phyloP scores from a whole-genome alignment of 192 early-diverging fungal genomes.

The Phlyctochytrium planicorne region DNA sequence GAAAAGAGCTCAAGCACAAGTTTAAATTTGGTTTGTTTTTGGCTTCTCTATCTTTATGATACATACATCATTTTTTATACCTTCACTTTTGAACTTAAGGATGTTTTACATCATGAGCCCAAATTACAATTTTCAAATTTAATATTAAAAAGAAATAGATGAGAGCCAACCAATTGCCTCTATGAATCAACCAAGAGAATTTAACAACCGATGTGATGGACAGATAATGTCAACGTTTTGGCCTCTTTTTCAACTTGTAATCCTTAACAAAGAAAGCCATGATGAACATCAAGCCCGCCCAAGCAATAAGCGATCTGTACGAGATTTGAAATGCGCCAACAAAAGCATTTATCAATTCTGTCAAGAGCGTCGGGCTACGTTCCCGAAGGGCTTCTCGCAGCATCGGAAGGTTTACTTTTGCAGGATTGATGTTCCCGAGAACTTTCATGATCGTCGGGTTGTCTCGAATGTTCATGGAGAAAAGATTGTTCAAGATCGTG shows the following conservation, averaged over 20 bases:
- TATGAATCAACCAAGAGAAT: too few relatives aligned
- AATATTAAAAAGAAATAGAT: too few relatives aligned
- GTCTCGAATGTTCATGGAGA: conserved; percentile 42
- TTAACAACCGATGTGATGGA: too few relatives aligned
- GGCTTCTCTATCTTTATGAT: too few relatives aligned
- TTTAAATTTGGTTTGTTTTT: too few relatives aligned
- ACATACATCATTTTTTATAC: too few relatives aligned
- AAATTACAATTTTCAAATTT: too few relatives aligned
- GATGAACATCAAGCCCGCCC: conserved; percentile 37
- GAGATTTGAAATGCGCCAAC: conserved; percentile 22
- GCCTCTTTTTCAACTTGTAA: conserved; percentile 16
- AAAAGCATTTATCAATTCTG: conserved; percentile 25
- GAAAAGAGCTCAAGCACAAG: too few relatives aligned
- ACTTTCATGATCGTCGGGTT: neutral
- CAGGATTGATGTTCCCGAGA: neutral
- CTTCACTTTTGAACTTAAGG: too few relatives aligned
- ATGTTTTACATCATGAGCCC: too few relatives aligned
- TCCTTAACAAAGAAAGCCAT: conserved; percentile 41
- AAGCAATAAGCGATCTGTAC: conserved; percentile 29
- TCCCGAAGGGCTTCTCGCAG: neutral
- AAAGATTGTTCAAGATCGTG: conserved; percentile 64
- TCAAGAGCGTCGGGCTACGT: conserved; percentile 2
- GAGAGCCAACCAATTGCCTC: too few relatives aligned
- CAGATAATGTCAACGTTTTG: too few relatives aligned
- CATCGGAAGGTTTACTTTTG: conserved; percentile 1